Evolutionary conservation across 305 asterid genomes (phyloP).

Genomic region (Caryopteris hybrid): DNA sequence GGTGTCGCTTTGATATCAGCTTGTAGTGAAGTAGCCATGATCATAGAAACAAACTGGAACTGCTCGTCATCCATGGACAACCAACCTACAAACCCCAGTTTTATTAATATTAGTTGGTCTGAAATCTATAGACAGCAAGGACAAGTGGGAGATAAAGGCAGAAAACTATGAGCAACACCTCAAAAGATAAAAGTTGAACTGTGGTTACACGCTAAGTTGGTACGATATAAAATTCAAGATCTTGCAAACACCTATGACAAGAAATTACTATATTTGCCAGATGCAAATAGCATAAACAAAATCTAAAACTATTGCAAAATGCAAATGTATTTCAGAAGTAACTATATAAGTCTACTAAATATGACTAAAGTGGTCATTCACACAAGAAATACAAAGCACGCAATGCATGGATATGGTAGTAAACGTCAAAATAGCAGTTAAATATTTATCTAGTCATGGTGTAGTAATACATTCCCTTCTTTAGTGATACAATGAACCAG

Average conservation of each 20-base stretch:
- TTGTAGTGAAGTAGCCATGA: constrained; percentile 41
- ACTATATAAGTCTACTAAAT: not conserved
- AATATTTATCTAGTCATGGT: not conserved
- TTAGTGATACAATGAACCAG: not conserved
- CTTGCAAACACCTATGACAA: not conserved
- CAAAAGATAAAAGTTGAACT: not conserved
- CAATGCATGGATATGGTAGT: not conserved
- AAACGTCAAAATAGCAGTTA: not conserved
- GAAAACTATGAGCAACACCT: not conserved
- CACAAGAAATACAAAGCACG: not conserved
- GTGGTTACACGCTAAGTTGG: not conserved
- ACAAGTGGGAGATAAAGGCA: not conserved
- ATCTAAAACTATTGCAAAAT: not conserved
- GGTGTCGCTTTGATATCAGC: constrained; percentile 23
- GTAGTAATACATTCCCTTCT: not conserved
- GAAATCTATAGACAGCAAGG: constrained; percentile 3
- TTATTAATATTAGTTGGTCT: constrained; percentile 7
- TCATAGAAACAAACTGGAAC: constrained; percentile 49
- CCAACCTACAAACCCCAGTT: constrained; percentile 62
- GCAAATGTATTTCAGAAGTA: not conserved
- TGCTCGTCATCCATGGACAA: constrained; percentile 73
- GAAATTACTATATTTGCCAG: not conserved
- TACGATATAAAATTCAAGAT: not conserved
- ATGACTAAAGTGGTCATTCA: not conserved
- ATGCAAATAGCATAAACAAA: not conserved